Conservation (phyloP, 2,329 filamentous ascomycete genomes). For the Exophiala lecanii-corni region DNA sequence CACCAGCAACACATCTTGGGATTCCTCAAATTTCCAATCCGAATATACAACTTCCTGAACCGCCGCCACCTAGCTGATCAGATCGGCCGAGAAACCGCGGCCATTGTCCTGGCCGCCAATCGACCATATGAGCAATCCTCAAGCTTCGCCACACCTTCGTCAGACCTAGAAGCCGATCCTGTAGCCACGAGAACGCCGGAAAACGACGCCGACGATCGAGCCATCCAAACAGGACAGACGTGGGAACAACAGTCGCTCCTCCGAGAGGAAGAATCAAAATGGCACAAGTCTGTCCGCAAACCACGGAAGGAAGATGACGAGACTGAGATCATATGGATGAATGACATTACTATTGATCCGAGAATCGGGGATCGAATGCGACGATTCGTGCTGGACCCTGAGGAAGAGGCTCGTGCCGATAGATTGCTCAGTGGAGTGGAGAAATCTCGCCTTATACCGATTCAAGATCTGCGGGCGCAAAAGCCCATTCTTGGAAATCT, state of each 20-base stretch:
- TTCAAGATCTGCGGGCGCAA: conserved; percentile 36
- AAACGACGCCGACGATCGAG: conserved; percentile 35
- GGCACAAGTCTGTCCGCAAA: conserved; percentile 75
- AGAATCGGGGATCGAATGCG: conserved; percentile 76
- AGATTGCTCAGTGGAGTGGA: conserved; percentile 61
- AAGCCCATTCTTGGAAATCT: conserved; percentile 39
- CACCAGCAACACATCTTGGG: conserved; percentile 86
- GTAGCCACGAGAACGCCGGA: conserved; percentile 43
- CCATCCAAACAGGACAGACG: conserved; percentile 33
- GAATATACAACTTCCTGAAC: conserved; percentile 83
- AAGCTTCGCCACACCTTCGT: conserved; percentile 20
- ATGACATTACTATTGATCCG: conserved; percentile 68
- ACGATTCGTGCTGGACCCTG: conserved; percentile 63
- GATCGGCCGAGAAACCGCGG: conserved; percentile 81
- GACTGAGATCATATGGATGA: conserved; percentile 69
- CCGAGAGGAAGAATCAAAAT: conserved; percentile 68
- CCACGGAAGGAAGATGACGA: conserved; percentile 45
- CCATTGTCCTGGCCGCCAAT: conserved; percentile 62
- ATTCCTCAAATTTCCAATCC: conserved; percentile 81
- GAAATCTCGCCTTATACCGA: conserved; percentile 46
- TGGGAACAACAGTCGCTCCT: conserved; percentile 64
- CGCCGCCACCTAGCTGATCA: conserved; percentile 76
- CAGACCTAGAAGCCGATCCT: conserved; percentile 20
- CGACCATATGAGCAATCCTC: conserved; percentile 38
- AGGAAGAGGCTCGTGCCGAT: conserved; percentile 64